Evolutionary conservation across 257 asterid genomes (phyloP).

Genomic region (Przewalskia tangutica): DNA sequence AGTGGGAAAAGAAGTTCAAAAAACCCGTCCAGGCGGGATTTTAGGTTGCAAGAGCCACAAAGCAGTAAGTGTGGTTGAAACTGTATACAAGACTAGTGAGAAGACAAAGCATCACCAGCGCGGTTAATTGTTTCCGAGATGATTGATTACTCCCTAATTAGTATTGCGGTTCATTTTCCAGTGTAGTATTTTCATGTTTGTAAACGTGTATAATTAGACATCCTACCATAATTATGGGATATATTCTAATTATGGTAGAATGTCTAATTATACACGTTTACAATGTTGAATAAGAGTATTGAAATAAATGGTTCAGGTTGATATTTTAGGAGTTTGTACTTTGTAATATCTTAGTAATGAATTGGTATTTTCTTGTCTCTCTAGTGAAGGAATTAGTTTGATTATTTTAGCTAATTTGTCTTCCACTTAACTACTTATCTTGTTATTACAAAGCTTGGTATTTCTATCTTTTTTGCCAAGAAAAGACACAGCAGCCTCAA

Average conservation of each 20-base stretch:
- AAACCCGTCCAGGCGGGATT: conserved; percentile 27
- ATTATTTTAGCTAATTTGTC: background rate
- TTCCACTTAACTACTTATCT: background rate
- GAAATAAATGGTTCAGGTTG: background rate
- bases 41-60: conserved; percentile 57
- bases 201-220: too few relatives aligned
- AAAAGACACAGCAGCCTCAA: conserved; percentile 14
- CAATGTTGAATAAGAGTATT: background rate
- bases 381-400: background rate
- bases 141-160: background rate
- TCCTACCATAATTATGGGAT: too few relatives aligned
- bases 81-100: conserved; percentile 16
- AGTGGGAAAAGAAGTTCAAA: conserved; percentile 17
- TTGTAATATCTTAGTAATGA: background rate
- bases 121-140: background rate
- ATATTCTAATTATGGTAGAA: too few relatives aligned
- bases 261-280: too few relatives aligned
- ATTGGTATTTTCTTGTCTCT: background rate
- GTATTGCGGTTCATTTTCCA: background rate
- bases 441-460: background rate
- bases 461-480: conserved; percentile 14
- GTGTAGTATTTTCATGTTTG: background rate
- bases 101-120: conserved; percentile 10
- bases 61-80: conserved; percentile 48
- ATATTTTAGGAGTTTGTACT: background rate